These are phyloP conservation scores for Xerocomellus intermedius DNA, from an alignment of 768 basidiomycete species.

Conservation along the genomic window DNA sequence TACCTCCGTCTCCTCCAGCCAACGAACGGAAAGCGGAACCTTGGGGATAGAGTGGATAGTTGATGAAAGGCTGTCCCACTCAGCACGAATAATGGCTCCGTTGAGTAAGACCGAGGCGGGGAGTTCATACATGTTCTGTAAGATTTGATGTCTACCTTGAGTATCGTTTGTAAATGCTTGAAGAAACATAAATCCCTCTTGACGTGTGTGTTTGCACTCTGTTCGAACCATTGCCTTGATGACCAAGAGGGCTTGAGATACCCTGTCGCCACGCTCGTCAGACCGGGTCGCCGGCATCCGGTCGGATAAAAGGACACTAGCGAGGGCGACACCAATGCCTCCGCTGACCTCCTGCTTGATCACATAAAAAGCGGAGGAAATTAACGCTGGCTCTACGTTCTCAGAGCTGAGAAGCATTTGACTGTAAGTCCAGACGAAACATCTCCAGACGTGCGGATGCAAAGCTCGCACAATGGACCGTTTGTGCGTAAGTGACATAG, in stretches of 20 bases:
- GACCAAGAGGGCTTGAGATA: conserved; percentile 38
- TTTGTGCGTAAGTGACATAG: conserved; percentile 33
- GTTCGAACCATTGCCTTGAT: conserved; percentile 39
- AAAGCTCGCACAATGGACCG: conserved; percentile 37
- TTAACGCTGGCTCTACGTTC: conserved; percentile 23
- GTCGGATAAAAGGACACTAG: conserved; percentile 37
- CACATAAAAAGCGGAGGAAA: conserved; percentile 40
- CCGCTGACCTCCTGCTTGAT: conserved; percentile 47
- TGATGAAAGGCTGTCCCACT: conserved; percentile 25
- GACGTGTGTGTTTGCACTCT: conserved; percentile 23
- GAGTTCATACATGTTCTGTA: conserved; percentile 14
- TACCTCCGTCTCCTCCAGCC: conserved; percentile 41
- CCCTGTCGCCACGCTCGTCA: conserved; percentile 17
- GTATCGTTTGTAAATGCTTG: conserved; percentile 33
- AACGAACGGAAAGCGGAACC: conserved; percentile 29
- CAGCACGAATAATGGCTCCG: conserved; percentile 38
- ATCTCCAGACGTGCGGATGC: conserved; percentile 49
- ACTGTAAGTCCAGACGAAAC: conserved; percentile 56
- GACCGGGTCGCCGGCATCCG: neutral
- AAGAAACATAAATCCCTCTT: conserved; percentile 38
- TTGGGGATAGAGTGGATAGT: conserved; percentile 27
- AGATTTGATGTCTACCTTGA: conserved; percentile 4
- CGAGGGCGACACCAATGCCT: conserved; percentile 45
- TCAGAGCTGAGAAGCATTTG: conserved; percentile 32
- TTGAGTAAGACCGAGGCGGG: conserved; percentile 43